Evolutionary conservation across 108 stramenopile genomes (phyloP).

Genomic region (Pseudonitzschia multiseries): DNA sequence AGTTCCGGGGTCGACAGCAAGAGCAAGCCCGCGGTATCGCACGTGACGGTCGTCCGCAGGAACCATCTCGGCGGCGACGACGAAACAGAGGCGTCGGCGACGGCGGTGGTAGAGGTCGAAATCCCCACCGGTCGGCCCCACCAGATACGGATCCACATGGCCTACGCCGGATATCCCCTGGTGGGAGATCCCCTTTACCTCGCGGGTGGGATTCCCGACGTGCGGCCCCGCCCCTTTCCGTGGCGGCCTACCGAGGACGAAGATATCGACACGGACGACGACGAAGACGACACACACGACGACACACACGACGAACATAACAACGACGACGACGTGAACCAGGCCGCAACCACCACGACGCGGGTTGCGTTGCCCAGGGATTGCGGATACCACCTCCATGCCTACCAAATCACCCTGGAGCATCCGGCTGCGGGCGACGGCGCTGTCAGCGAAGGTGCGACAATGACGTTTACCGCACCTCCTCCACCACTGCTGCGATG

Average conservation of each 20-base stretch:
- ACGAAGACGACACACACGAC: background rate
- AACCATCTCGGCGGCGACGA: background rate
- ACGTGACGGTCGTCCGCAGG: slow-evolving; percentile 1
- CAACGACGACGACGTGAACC: background rate
- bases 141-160: slow-evolving; percentile 29
- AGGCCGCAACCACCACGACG: background rate
- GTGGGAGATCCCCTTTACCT: slow-evolving; percentile 23
- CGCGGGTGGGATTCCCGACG: slow-evolving; percentile 2
- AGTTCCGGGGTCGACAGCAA: background rate
- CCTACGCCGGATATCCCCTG: slow-evolving; percentile 25
- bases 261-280: background rate
- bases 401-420: slow-evolving; percentile 11
- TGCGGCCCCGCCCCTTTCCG: background rate
- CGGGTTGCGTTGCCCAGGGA: slow-evolving; percentile 15
- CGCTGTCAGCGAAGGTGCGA: background rate
- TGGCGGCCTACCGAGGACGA: background rate
- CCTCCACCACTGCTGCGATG: background rate
- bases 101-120: slow-evolving; percentile 18
- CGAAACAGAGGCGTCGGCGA: background rate
- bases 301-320: background rate
- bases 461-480: slow-evolving; percentile 5
- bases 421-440: background rate
- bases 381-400: slow-evolving; percentile 17
- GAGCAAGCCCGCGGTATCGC: background rate
- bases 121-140: slow-evolving; percentile 25